Base-by-base conservation (phyloP, 768 basidiomycete genomes). In the Chalciporus piperatus region DNA sequence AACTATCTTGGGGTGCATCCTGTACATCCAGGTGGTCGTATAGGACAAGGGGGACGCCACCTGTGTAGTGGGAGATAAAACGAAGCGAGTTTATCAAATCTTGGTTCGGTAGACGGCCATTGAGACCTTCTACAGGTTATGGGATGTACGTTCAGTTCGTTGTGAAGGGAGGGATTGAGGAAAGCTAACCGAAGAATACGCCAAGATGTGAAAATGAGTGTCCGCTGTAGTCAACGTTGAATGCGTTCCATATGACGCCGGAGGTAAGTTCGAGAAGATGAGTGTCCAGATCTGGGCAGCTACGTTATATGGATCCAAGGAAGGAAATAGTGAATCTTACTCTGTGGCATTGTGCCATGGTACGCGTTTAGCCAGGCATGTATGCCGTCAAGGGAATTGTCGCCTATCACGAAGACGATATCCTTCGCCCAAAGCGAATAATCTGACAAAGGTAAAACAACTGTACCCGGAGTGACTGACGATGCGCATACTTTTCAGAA, bases 191-290 rank as follows among this genome's bases (percentile, higher is more conserved):
- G 68, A 87, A 90, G 72, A 92, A 98, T 10, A 98, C 72, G n/a
- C 97, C 96, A 2, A 98, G 76, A 64, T 98, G 92, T 10, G 89
- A 92, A 70, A 98, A 96, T 0, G 95, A 98, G 69, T 99, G 96
- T 0, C 93, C 90, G 1, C 94, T 92, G 67, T 98, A 98, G 66
- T 98, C 97, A 39, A 99, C 82, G 59, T 89, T 89, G 41, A 99
- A 71, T 11, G 93, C 93, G 1, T 90, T 92, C 97, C 97, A 99
- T 39, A 99, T 89, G 6, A 94, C 87, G 3, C 94, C 95, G 3
- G 92, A 91, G 2, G 82, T 68, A 20, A 90, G 63, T 30, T 74
- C 69, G 33, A 97, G 74, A 9, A 76, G 72, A 32, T 89, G 83
- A 1, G 81, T 79, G n/a, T 73, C 58, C 16, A 93, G 73, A 62